phyloP scores from a whole-genome alignment of 2,329 filamentous ascomycete species.

The Xylogone sp. region DNA sequence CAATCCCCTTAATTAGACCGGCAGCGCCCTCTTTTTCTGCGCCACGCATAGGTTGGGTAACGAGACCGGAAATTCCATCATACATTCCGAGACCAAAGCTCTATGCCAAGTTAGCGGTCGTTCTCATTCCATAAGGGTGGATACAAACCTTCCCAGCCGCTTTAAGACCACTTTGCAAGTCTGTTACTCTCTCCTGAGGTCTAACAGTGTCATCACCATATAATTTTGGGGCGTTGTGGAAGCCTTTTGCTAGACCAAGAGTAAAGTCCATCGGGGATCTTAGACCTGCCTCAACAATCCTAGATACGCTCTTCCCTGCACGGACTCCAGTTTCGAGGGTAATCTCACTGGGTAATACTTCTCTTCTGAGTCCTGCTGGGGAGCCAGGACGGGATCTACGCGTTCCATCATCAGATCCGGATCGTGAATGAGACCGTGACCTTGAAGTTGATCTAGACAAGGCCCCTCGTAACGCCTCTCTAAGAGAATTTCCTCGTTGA shows the following conservation, averaged over 20 bases:
- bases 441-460: slow-evolving; percentile 11
- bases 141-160: slow-evolving; percentile 63
- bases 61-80: slow-evolving; percentile 76
- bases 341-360: slow-evolving; percentile 29
- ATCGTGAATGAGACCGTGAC: slow-evolving; percentile 12
- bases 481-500: slow-evolving; percentile 6
- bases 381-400: slow-evolving; percentile 17
- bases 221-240: slow-evolving; percentile 80
- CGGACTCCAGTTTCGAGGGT: slow-evolving; percentile 57
- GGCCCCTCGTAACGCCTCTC: slow-evolving; percentile 22
- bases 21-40: slow-evolving; percentile 59
- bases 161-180: slow-evolving; percentile 69
- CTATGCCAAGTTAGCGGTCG: slow-evolving; percentile 39
- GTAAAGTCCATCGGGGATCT: slow-evolving; percentile 84
- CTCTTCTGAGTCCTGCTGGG: slow-evolving; percentile 20
- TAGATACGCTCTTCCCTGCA: slow-evolving; percentile 63
- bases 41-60: slow-evolving; percentile 72
- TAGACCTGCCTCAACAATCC: slow-evolving; percentile 71
- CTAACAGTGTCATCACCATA: slow-evolving; percentile 83
- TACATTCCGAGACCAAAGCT: slow-evolving; percentile 72
- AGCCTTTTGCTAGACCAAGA: slow-evolving; percentile 76
- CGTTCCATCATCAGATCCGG: slow-evolving; percentile 12
- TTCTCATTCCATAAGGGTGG: neutral
- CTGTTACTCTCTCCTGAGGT: slow-evolving; percentile 74
- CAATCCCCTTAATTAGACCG: slow-evolving; percentile 75